Percentiles rank a stretch among this genome's conserved stretches.
phyloP scores from a whole-genome alignment of 2,329 filamentous ascomycete species.

The Pleomassaria siparia region DNA sequence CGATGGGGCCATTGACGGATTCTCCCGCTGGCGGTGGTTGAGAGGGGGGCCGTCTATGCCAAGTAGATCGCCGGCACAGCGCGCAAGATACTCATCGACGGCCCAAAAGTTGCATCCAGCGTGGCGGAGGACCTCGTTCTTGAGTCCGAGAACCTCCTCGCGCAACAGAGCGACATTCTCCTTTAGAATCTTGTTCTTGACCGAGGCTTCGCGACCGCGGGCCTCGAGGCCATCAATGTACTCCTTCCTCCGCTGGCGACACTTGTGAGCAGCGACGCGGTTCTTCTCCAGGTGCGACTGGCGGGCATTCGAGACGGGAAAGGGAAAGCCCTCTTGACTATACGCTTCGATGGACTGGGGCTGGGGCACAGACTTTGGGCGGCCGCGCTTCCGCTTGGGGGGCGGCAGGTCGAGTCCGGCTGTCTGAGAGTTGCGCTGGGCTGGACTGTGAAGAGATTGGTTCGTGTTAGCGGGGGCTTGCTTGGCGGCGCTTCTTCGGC shows the following conservation, averaged over 20 bases:
- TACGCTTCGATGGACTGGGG: slow-evolving; percentile 34
- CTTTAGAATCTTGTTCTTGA: slow-evolving; percentile 38
- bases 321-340: slow-evolving; percentile 35
- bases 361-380: slow-evolving; percentile 38
- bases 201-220: slow-evolving; percentile 43
- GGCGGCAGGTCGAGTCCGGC: slow-evolving; percentile 23
- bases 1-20: background rate
- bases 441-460: slow-evolving; percentile 5
- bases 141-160: slow-evolving; percentile 39
- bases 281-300: slow-evolving; percentile 64
- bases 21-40: background rate
- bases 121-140: slow-evolving; percentile 41
- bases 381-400: slow-evolving; percentile 40
- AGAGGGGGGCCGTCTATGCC: slow-evolving; percentile 17
- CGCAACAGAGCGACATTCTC: slow-evolving; percentile 37
- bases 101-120: slow-evolving; percentile 42
- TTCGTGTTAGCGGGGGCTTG: slow-evolving; percentile 14
- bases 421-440: slow-evolving; percentile 10
- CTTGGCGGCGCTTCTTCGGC: slow-evolving; percentile 29
- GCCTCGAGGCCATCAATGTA: slow-evolving; percentile 56
- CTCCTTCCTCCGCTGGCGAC: slow-evolving; percentile 68
- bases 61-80: slow-evolving; percentile 38
- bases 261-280: slow-evolving; percentile 72
- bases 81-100: slow-evolving; percentile 41
- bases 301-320: slow-evolving; percentile 38